Conservation (phyloP, 2,329 filamentous ascomycete species). For the Ceratocystiopsis sp. region DNA sequence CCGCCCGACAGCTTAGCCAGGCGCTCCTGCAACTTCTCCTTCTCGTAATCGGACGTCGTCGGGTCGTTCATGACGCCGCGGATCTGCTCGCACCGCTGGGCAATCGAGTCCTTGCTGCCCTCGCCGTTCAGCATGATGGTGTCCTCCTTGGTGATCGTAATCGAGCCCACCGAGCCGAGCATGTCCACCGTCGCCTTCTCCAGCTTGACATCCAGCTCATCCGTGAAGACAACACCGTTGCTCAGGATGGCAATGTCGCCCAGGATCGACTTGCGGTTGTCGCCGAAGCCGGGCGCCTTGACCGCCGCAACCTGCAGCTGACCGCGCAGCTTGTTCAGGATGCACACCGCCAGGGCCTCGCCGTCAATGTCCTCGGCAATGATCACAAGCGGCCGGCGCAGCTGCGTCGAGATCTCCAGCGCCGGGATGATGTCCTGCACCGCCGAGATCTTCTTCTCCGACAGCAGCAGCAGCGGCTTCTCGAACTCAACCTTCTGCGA, state of each 20-base stretch:
- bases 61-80: slow-evolving; percentile 90
- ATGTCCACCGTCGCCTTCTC: slow-evolving; percentile 94
- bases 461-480: slow-evolving; percentile 96
- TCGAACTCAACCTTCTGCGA: slow-evolving; percentile 98
- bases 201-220: slow-evolving; percentile 97
- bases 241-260: slow-evolving; percentile 91
- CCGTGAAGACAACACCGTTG: slow-evolving; percentile 93
- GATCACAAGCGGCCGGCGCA: slow-evolving; percentile 90
- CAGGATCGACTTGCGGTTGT: slow-evolving; percentile 99
- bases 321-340: slow-evolving; percentile 98
- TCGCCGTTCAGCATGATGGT: slow-evolving; percentile 97
- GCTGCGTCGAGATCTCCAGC: slow-evolving; percentile 89
- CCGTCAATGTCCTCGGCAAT: slow-evolving; percentile 98
- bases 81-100: slow-evolving; percentile 97
- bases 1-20: slow-evolving; percentile 97
- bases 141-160: slow-evolving; percentile 99
- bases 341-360: slow-evolving; percentile 95
- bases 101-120: slow-evolving; percentile 81
- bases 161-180: slow-evolving; percentile 92
- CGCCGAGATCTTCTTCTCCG: slow-evolving; percentile 99
- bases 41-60: slow-evolving; percentile 95
- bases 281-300: slow-evolving; percentile 97
- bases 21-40: slow-evolving; percentile 99
- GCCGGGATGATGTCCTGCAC: slow-evolving; percentile 98
- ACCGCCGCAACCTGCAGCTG: slow-evolving; percentile 97